Percentiles rank a stretch among this genome's conserved stretches.
These are phyloP conservation scores for Termitomyces sp. DNA, from an alignment of 768 basidiomycete genomes.

Conservation along the genomic window DNA sequence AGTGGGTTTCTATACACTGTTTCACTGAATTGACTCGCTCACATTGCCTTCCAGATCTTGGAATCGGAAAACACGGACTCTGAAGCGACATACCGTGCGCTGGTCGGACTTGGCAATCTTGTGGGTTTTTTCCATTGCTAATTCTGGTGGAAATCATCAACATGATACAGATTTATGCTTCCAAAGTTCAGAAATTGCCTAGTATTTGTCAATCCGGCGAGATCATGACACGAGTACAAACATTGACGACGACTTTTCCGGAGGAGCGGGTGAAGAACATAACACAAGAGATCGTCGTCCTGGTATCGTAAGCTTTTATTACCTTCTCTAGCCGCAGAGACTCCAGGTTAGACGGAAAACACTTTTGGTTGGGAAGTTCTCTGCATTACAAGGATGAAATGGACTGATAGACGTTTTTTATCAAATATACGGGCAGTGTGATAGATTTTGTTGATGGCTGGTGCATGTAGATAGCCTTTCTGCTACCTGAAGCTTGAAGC, in stretches of 20 bases:
- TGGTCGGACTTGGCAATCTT: constrained; percentile 72
- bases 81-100: constrained; percentile 67
- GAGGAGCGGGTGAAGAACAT: constrained; percentile 60
- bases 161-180: constrained; percentile 45
- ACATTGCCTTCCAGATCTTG: constrained; percentile 38
- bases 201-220: constrained; percentile 37
- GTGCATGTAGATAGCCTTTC: background rate
- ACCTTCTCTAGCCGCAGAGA: background rate
- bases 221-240: constrained; percentile 36
- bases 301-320: constrained; percentile 31
- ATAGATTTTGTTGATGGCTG: background rate
- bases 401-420: background rate
- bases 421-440: background rate
- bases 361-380: background rate
- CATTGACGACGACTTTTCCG: constrained; percentile 43
- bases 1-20: constrained; percentile 30
- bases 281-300: constrained; percentile 41
- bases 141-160: constrained; percentile 1
- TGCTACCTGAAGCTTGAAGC: background rate
- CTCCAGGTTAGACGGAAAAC: constrained; percentile 1
- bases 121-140: constrained; percentile 35
- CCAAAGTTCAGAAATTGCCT: constrained; percentile 36
- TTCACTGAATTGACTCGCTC: background rate
- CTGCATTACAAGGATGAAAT: constrained; percentile 1
- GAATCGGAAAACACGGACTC: constrained; percentile 52